Conservation (phyloP, 257 asterid genomes). For the Solanum ossicruentum region DNA sequence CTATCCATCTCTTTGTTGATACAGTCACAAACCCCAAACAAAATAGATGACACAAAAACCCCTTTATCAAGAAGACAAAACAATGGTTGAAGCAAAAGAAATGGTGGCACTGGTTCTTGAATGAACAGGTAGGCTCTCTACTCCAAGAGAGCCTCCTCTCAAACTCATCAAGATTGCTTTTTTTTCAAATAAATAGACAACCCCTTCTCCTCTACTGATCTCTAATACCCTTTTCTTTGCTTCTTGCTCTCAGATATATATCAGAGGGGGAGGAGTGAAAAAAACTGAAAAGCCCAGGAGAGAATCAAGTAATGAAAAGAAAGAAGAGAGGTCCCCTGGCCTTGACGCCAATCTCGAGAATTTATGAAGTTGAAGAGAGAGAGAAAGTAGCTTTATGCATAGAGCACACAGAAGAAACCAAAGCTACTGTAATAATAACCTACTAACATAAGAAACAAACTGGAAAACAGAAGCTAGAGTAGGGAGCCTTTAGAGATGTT, state of each 20-base stretch:
- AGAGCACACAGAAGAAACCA: neutral
- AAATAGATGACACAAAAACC: neutral
- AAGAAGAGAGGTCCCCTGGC: neutral
- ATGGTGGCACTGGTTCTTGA: slow-evolving; percentile 23
- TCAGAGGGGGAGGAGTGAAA: neutral
- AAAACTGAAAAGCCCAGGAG: neutral
- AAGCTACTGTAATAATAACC: neutral
- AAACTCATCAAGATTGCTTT: slow-evolving; percentile 41
- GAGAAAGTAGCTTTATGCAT: neutral
- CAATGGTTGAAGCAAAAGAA: neutral
- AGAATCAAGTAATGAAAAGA: neutral
- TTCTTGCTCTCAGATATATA: neutral
- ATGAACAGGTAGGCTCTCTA: slow-evolving; percentile 83
- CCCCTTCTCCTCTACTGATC: neutral
- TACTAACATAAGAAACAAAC: neutral
- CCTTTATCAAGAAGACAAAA: neutral
- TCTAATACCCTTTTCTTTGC: neutral
- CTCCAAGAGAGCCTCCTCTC: slow-evolving; percentile 84
- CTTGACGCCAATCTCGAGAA: neutral
- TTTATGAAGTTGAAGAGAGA: neutral
- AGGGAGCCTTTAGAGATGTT: neutral
- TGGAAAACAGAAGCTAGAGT: neutral
- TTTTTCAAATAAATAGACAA: neutral
- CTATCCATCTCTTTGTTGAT: slow-evolving; percentile 62
- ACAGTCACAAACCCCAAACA: neutral